phyloP scores from a whole-genome alignment of 345 rosid genomes.

The Ceriops tagal region DNA sequence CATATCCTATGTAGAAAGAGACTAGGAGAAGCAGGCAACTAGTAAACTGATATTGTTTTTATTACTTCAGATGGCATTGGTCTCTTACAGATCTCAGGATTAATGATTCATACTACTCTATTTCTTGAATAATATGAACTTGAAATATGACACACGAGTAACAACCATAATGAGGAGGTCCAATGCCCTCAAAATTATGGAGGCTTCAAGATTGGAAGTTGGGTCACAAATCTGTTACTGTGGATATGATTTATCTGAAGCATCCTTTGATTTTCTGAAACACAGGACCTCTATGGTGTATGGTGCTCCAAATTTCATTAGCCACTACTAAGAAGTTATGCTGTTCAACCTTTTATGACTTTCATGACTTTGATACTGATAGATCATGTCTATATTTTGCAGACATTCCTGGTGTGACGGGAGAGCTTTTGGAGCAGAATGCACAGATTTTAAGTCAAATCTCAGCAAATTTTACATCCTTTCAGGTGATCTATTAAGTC shows the following conservation, averaged over 20 bases:
- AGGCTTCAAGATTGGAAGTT: background rate
- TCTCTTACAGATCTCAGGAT: background rate
- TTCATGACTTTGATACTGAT: slow-evolving; percentile 4
- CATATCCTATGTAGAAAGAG: slow-evolving; percentile 11
- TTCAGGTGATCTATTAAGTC: slow-evolving; percentile 45
- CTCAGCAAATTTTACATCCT: slow-evolving; percentile 59
- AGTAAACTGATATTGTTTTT: background rate
- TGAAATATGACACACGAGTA: background rate
- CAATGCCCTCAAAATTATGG: background rate
- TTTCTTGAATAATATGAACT: background rate
- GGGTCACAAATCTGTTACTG: background rate
- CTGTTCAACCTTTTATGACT: background rate
- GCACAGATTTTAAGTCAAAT: slow-evolving; percentile 69
- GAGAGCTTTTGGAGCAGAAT: slow-evolving; percentile 76
- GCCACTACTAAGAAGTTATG: background rate
- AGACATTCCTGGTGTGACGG: slow-evolving; percentile 72
- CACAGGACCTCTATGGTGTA: background rate
- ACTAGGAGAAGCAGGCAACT: too few species aligned
- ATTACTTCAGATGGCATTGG: background rate
- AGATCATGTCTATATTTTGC: slow-evolving; percentile 19
- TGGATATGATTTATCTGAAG: background rate
- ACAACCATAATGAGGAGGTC: background rate
- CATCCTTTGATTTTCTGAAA: background rate
- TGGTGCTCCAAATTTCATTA: background rate
- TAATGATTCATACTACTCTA: background rate